Evolutionary conservation across 2,329 filamentous ascomycete genomes (phyloP), one percentile per base, ranked within the genome.

Genomic region (Ciborinia camelliae): DNA sequence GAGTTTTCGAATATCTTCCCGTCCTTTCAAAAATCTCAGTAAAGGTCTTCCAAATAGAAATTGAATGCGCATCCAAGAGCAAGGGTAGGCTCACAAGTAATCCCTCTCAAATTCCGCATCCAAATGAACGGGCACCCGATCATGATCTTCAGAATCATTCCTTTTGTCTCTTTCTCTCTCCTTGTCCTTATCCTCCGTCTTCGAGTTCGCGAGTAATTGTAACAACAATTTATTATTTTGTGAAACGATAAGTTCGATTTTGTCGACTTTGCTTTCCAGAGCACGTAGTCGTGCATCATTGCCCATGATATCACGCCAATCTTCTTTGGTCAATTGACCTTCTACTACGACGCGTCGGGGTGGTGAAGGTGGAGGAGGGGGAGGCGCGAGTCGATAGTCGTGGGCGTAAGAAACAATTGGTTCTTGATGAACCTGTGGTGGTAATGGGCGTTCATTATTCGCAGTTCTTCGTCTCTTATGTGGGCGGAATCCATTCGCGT

Each of bases 31-130:
- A 55, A 65, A 59, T 69, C 67, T 72, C 70, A 72, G 70, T 61
- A 71, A 67, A 54, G 58, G 55, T 55, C 57, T 39, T n/a, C 39
- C 50, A 48, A 30, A 48, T 23, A n/a, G n/a, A 51, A 51, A 59
- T 10, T 58, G 39, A 37, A 37, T 35, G 41, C 37, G 41, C 59
- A 67, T 67, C 62, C 30, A 64, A 61, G 43, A 41, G 39, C 50
- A 55, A 23, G 67, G 54, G 62, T 59, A 51, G 43, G 68, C 70
- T 75, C 71, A 75, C 72, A 75, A 63, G 63, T 75, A 75, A 71
- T 75, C 72, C 47, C 73, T 68, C 65, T 75, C 73, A 69, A 74
- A 75, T 64, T 75, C 73, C 51, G 73, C 71, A 63, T 74, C 73
- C 20, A 75, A 67, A 70, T 75, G 73, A 58, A 74, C 73, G 4